phyloP scores from a whole-genome alignment of 164 flowering plant species.

The Sedum album region DNA sequence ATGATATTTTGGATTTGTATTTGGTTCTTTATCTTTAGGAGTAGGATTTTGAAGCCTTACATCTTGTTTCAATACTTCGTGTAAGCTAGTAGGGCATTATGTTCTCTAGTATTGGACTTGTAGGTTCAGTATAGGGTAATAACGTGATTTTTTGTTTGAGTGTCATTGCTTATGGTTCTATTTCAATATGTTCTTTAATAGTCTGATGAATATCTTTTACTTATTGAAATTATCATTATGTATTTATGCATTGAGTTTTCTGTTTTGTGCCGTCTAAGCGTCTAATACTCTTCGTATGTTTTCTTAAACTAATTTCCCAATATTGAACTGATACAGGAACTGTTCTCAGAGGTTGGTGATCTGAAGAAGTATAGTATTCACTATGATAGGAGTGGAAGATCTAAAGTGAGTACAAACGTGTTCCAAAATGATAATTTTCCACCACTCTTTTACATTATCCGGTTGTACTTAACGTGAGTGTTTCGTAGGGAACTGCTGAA shows the following conservation, averaged over 20 bases:
- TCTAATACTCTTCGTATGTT: background rate
- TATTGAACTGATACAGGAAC: conserved; percentile 21
- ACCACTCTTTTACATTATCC: no score
- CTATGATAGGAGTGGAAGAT: conserved; percentile 43
- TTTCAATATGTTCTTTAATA: no score
- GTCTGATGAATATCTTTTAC: no score
- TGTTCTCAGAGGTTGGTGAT: conserved; percentile 42
- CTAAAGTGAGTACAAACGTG: conserved; percentile 27
- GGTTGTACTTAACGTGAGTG: background rate
- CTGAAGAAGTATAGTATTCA: conserved; percentile 30
- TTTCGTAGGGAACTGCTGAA: conserved; percentile 43
- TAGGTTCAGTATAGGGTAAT: no score
- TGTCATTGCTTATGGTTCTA: no score
- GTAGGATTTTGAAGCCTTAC: background rate
- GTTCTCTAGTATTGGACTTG: no score
- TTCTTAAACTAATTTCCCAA: background rate
- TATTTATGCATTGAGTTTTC: no score
- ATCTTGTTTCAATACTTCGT: background rate
- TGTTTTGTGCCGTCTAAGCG: no score
- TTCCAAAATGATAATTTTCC: background rate
- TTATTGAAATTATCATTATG: background rate
- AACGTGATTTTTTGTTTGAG: no score
- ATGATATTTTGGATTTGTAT: no score
- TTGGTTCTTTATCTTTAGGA: background rate
- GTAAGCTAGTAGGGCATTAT: no score